Conservation (phyloP, 2,329 filamentous ascomycete species). For the Penicillium sp. region DNA sequence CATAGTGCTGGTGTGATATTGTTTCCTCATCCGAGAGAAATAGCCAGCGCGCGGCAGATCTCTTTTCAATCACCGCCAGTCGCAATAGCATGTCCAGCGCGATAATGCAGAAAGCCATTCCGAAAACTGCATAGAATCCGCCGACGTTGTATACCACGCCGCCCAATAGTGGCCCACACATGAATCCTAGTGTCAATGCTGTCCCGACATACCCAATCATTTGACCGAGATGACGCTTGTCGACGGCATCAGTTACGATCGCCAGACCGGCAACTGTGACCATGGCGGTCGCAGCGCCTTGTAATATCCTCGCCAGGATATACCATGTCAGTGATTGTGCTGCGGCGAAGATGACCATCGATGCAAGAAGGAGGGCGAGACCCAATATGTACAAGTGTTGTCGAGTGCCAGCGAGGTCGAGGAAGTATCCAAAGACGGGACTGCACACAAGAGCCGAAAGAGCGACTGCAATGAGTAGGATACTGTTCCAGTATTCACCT, state of each 20-base stretch:
- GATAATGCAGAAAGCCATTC: constrained; percentile 49
- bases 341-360: constrained; percentile 51
- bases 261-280: constrained; percentile 57
- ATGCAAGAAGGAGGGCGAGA: constrained; percentile 45
- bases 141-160: constrained; percentile 54
- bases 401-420: constrained; percentile 32
- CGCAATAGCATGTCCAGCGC: constrained; percentile 56
- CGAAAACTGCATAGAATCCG: constrained; percentile 55
- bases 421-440: constrained; percentile 16
- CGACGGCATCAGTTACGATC: constrained; percentile 54
- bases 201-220: constrained; percentile 52
- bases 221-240: constrained; percentile 52
- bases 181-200: constrained; percentile 52
- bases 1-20: constrained; percentile 39
- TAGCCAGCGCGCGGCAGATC: constrained; percentile 39
- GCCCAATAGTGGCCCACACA: constrained; percentile 53
- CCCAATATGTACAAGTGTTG: constrained; percentile 54
- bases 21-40: neutral
- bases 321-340: constrained; percentile 46
- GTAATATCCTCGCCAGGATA: constrained; percentile 49
- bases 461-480: constrained; percentile 16
- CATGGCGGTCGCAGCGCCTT: constrained; percentile 53
- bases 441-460: constrained; percentile 12
- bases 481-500: constrained; percentile 20
- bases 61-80: constrained; percentile 56